Conservation (phyloP, 805 yeast genomes). For the Candida xyloterini region DNA sequence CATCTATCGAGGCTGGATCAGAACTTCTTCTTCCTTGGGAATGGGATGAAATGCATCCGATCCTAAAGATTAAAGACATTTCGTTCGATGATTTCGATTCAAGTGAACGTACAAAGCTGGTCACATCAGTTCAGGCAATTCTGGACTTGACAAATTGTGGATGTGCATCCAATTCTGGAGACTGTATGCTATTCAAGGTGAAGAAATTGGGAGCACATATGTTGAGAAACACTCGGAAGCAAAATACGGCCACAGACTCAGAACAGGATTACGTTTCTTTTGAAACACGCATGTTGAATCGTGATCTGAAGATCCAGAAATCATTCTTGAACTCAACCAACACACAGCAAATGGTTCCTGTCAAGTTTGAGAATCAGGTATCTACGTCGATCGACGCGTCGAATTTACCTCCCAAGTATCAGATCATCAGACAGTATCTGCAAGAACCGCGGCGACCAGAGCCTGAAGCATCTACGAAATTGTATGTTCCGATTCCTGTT, state of each 20-base stretch:
- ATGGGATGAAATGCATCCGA: slow-evolving; percentile 83
- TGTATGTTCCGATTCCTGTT: slow-evolving; percentile 18
- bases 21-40: slow-evolving; percentile 85
- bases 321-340: slow-evolving; percentile 11
- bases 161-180: slow-evolving; percentile 55
- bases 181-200: slow-evolving; percentile 57
- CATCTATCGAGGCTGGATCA: slow-evolving; percentile 56
- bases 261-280: slow-evolving; percentile 33
- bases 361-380: slow-evolving; percentile 2
- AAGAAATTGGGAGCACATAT: slow-evolving; percentile 60
- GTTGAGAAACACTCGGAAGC: slow-evolving; percentile 56
- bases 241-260: slow-evolving; percentile 31
- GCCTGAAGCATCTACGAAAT: slow-evolving; percentile 1
- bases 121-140: slow-evolving; percentile 61
- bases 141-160: slow-evolving; percentile 53
- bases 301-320: slow-evolving; percentile 22
- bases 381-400: slow-evolving; percentile 18
- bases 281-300: slow-evolving; percentile 28
- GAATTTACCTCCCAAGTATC: slow-evolving; percentile 22
- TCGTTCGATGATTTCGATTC: slow-evolving; percentile 54
- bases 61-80: slow-evolving; percentile 48
- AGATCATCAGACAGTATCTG: slow-evolving; percentile 20
- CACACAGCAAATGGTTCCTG: slow-evolving; percentile 1
- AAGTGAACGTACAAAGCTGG: slow-evolving; percentile 50
- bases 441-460: slow-evolving; percentile 4